Conservation (phyloP, 257 asterid species). For the Ballota nigra region DNA sequence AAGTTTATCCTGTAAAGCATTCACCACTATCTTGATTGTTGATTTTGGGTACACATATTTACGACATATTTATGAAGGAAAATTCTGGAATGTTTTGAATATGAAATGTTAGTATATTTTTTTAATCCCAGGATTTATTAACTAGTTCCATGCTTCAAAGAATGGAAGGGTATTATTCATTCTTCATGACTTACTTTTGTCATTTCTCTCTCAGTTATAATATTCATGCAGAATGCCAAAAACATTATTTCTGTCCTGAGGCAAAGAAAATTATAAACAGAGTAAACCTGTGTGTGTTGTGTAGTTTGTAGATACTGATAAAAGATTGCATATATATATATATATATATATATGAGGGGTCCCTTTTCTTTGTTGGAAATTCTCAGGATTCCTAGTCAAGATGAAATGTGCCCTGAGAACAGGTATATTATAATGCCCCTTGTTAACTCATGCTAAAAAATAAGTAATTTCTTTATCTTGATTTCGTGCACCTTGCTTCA, state of each 20-base stretch:
- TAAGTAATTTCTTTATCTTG: background rate
- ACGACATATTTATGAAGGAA: background rate
- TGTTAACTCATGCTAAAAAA: background rate
- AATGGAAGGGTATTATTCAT: background rate
- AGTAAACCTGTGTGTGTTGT: background rate
- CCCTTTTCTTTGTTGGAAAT: constrained; percentile 2
- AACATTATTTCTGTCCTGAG: background rate
- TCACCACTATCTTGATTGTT: background rate
- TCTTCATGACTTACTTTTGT: background rate
- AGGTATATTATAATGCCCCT: background rate
- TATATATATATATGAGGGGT: background rate
- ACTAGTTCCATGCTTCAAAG: constrained; percentile 12
- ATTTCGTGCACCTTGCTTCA: background rate
- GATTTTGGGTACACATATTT: background rate
- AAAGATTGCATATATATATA: background rate
- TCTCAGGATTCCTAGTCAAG: background rate
- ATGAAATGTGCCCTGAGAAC: background rate
- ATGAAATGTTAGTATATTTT: background rate
- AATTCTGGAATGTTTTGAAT: constrained; percentile 1
- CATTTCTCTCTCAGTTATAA: background rate
- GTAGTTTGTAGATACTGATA: background rate
- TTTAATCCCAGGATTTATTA: background rate
- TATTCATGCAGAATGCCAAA: background rate
- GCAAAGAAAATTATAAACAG: background rate
- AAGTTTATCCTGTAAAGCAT: background rate